Evolutionary conservation across 768 basidiomycete species (phyloP).

Genomic region (Mrakia gelida): DNA sequence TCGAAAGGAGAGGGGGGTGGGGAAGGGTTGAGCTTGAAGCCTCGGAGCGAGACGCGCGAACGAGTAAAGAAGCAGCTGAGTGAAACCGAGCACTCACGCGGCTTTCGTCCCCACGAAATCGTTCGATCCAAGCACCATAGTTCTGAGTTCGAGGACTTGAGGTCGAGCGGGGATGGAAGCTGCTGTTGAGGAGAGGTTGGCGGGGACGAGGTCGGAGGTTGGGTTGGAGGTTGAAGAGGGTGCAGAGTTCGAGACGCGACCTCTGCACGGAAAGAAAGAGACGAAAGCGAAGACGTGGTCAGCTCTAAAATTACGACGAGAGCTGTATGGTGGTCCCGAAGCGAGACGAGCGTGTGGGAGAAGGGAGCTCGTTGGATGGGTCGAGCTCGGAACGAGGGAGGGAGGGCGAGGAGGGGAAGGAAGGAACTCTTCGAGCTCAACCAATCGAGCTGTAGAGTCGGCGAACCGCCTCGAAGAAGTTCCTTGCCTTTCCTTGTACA

Average conservation of each 20-base stretch:
- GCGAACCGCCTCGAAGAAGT: too few relatives aligned
- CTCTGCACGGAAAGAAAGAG: background rate
- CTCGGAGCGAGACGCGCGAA: background rate
- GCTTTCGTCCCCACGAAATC: conserved; percentile 40
- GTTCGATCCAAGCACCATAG: conserved; percentile 41
- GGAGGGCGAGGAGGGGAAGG: too few relatives aligned
- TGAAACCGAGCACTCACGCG: conserved; percentile 36
- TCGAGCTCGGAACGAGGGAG: background rate
- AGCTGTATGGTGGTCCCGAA: background rate
- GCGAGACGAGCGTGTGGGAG: background rate
- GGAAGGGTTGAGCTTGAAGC: background rate
- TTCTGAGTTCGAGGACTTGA: conserved; percentile 40
- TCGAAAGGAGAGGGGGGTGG: background rate
- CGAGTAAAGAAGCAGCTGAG: background rate
- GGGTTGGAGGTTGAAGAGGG: conserved; percentile 12
- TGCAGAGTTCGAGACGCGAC: background rate
- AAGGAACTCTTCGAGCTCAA: too few relatives aligned
- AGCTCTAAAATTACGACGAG: too few relatives aligned
- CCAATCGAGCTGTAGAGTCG: too few relatives aligned
- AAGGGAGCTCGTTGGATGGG: too few relatives aligned
- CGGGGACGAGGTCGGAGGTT: conserved; percentile 7
- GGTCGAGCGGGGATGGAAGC: conserved; percentile 22
- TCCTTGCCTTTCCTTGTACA: too few relatives aligned
- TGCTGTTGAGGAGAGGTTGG: conserved; percentile 18
- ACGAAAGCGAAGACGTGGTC: background rate